Percentiles rank a stretch among this genome's conserved stretches.
phyloP scores from a whole-genome alignment of 805 yeast genomes.

The Maudiozyma pseudohumilis region DNA sequence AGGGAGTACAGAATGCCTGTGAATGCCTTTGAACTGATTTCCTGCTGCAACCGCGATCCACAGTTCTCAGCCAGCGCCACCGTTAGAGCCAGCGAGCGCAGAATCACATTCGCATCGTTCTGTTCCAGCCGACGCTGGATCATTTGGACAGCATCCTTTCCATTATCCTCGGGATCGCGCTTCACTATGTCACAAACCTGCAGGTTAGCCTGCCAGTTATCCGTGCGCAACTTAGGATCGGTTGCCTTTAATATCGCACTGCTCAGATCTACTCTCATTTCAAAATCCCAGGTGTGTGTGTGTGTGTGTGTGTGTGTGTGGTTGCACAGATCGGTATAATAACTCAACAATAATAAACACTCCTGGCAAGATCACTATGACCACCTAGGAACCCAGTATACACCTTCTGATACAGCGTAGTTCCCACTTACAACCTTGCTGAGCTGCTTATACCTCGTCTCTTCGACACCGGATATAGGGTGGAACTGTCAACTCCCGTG shows the following conservation, averaged over 20 bases:
- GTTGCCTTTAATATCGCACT: constrained; percentile 42
- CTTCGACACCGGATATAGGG: no score
- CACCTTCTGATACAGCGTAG: no score
- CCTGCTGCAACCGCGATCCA: constrained; percentile 57
- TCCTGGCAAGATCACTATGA: no score
- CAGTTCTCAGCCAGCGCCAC: constrained; percentile 67
- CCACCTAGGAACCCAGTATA: no score
- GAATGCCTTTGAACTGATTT: constrained; percentile 49
- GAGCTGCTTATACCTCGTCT: no score
- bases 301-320: no score
- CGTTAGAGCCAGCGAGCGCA: constrained; percentile 46
- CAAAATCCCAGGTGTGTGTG: no score
- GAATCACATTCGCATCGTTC: constrained; percentile 54
- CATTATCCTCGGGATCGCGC: constrained; percentile 49
- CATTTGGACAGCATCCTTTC: constrained; percentile 32
- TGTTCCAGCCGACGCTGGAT: constrained; percentile 40
- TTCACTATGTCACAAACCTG: constrained; percentile 60
- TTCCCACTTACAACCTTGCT: no score
- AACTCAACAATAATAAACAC: no score
- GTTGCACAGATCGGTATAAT: no score
- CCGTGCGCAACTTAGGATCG: constrained; percentile 48
- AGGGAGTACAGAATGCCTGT: constrained; percentile 40
- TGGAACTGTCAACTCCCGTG: no score
- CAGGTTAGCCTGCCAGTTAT: constrained; percentile 57
- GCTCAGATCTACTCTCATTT: constrained; percentile 8